phyloP scores from a whole-genome alignment of 768 basidiomycete species.

The Boletellus sp. region DNA sequence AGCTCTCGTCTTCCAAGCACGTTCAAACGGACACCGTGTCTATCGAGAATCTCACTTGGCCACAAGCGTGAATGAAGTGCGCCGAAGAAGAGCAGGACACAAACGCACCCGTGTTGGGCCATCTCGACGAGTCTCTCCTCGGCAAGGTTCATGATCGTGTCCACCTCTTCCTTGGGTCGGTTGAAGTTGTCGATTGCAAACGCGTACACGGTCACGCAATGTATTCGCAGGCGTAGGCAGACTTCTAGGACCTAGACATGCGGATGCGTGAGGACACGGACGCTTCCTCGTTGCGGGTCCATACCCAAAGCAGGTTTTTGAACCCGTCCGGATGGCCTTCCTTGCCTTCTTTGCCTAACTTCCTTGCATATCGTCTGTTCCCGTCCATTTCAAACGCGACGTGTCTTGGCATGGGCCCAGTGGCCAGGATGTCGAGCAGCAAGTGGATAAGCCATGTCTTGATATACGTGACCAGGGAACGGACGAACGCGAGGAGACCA shows the following conservation, averaged over 20 bases:
- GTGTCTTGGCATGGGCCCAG: slow-evolving; percentile 86
- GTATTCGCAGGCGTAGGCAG: slow-evolving; percentile 74
- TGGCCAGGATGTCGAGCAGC: slow-evolving; percentile 63
- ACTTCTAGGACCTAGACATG: slow-evolving; percentile 73
- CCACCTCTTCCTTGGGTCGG: slow-evolving; percentile 79
- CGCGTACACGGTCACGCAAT: slow-evolving; percentile 91
- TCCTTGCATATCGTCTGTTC: slow-evolving; percentile 84
- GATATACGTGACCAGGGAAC: slow-evolving; percentile 12
- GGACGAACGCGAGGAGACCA: slow-evolving; percentile 8
- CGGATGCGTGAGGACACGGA: not conserved
- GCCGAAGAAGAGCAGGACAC: not conserved
- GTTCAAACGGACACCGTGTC: slow-evolving; percentile 81
- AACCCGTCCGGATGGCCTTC: slow-evolving; percentile 89
- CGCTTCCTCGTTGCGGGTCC: slow-evolving; percentile 23
- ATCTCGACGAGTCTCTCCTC: slow-evolving; percentile 76
- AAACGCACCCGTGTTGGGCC: slow-evolving; percentile 70
- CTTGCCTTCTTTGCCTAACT: slow-evolving; percentile 55
- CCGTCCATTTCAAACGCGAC: slow-evolving; percentile 98
- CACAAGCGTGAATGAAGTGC: not conserved
- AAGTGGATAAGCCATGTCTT: slow-evolving; percentile 34
- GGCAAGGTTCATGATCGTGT: slow-evolving; percentile 81
- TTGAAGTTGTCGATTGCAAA: slow-evolving; percentile 98
- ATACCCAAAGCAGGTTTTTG: slow-evolving; percentile 69
- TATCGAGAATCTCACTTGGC: slow-evolving; percentile 71
- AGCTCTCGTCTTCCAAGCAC: slow-evolving; percentile 73